phyloP scores from a whole-genome alignment of 441 rosid genomes.

The Syzygium syzygioides region DNA sequence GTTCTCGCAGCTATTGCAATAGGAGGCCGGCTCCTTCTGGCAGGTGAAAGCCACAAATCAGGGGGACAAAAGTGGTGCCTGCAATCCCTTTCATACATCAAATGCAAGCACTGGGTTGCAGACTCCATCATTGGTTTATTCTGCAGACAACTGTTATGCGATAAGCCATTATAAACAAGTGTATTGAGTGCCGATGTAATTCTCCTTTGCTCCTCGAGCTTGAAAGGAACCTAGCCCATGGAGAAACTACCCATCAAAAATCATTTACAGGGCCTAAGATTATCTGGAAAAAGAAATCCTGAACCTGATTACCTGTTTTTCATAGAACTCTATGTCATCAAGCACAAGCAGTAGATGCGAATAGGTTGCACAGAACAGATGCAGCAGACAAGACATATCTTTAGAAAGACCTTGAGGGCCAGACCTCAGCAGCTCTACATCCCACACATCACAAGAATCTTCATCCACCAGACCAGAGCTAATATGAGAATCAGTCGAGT shows the following conservation, averaged over 20 bases:
- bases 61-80: slow-evolving; percentile 88
- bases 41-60: slow-evolving; percentile 95
- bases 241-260: slow-evolving; percentile 26
- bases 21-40: slow-evolving; percentile 70
- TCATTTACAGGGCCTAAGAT: slow-evolving; percentile 10
- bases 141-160: slow-evolving; percentile 34
- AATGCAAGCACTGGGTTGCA: slow-evolving; percentile 88
- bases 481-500: slow-evolving; percentile 28
- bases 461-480: slow-evolving; percentile 34
- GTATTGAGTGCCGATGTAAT: slow-evolving; percentile 89
- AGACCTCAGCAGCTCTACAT: slow-evolving; percentile 57
- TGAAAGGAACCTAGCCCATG: slow-evolving; percentile 70
- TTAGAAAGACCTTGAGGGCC: slow-evolving; percentile 76
- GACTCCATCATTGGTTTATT: slow-evolving; percentile 76
- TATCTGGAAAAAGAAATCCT: slow-evolving; percentile 5
- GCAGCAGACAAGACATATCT: slow-evolving; percentile 73
- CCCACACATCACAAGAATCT: slow-evolving; percentile 55
- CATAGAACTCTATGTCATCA: slow-evolving; percentile 98
- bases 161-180: slow-evolving; percentile 77
- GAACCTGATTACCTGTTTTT: slow-evolving; percentile 69
- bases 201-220: slow-evolving; percentile 71
- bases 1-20: slow-evolving; percentile 92
- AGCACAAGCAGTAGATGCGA: slow-evolving; percentile 93
- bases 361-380: slow-evolving; percentile 86
- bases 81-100: slow-evolving; percentile 96